Base-by-base conservation (phyloP, 208 protist species). In the Porcisia hertigi region DNA sequence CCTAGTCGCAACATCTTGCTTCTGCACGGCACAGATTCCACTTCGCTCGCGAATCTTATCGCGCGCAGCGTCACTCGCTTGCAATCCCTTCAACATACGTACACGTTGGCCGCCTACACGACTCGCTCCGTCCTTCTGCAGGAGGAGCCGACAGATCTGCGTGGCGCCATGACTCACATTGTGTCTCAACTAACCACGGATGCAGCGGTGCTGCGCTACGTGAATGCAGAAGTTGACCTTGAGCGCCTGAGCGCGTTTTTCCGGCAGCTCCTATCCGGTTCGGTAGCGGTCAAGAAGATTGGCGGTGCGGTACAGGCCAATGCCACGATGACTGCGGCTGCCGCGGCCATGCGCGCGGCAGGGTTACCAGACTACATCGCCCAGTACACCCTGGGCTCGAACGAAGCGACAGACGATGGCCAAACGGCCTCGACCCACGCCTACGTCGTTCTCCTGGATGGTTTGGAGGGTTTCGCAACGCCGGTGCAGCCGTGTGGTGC, bases 61-160 rank as follows among this genome's bases (percentile, higher is more conserved):
- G 81, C 83, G 16, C 74, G 80, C 25, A 81, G 80, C 47, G 79
- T 83, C 25, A 58, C 64, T 18, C 76, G 77, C 8, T 62, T 89
- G 43, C 72, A 88, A 65, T 53, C 69, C 6, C 80, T 82, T 34
- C 36, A 75, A 34, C 76, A 76, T 57, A 80, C 73, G 30, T 91
- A 86, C 80, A 86, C 81, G 25, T 75, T 92, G 20, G 90, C 88
- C 25, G 76, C 72, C n/a, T 88, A 94, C 75, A 88, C 88, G 3
- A 84, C 83, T 8, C 87, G 77, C 41, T 88, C 83, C 9, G 60
- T 66, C 0, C 49, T 70, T 23, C 30, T 88, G 11, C 70, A 76
- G 5, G 89, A 93, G 75, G 92, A 95, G 77, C 90, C 90, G 30
- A 87, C 76, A 2, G 92, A 95, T 57, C 65, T 94, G 18, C 88